Conservation (phyloP, 108 stramenopile genomes). For the Discostella pseudostelligera region DNA sequence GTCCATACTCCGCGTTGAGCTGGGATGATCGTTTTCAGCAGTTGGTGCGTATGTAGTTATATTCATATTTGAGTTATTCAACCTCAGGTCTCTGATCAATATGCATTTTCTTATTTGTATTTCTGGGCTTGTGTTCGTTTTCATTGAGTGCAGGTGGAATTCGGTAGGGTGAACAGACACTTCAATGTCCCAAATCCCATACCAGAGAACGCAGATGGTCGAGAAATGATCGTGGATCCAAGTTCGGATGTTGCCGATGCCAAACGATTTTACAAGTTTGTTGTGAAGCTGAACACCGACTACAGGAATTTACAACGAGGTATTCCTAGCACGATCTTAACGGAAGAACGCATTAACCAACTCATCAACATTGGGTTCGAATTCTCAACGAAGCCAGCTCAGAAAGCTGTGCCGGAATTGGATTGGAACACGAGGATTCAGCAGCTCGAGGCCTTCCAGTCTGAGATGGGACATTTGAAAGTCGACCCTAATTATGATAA, state of each 20-base stretch:
- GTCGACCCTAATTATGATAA: conserved; percentile 12
- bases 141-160: conserved; percentile 10
- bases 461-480: conserved; percentile 11
- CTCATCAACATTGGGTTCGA: conserved; percentile 19
- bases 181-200: conserved; percentile 27
- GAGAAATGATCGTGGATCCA: conserved; percentile 2
- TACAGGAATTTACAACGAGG: conserved; percentile 15
- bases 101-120: too few relatives aligned
- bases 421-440: conserved; percentile 11
- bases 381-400: conserved; percentile 12
- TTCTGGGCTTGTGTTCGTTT: background rate
- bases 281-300: conserved; percentile 15
- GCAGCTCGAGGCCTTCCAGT: conserved; percentile 17
- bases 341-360: conserved; percentile 20
- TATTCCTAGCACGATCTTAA: conserved; percentile 9
- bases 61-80: background rate
- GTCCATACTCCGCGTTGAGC: conserved; percentile 4
- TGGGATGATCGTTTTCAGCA: conserved; percentile 23
- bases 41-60: conserved; percentile 11
- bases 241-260: conserved; percentile 23
- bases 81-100: too few relatives aligned
- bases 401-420: conserved; percentile 6
- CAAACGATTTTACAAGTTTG: conserved; percentile 21
- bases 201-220: background rate
- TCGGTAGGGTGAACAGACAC: conserved; percentile 23